Evolutionary conservation across 495 filamentous ascomycete species (phyloP).

Genomic region (Bathelium albidoporum): DNA sequence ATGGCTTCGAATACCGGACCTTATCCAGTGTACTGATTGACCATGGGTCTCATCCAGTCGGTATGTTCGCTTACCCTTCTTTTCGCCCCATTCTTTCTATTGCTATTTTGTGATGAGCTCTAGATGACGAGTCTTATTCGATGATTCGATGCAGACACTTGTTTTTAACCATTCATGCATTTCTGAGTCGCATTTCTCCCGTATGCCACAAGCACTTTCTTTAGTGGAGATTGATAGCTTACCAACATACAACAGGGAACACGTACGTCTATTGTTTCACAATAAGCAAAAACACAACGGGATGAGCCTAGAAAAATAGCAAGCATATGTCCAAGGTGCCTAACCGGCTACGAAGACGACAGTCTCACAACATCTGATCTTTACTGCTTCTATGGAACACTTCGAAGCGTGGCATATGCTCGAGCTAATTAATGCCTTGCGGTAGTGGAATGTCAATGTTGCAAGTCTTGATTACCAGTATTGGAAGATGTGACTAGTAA

Average conservation of each 20-base stretch:
- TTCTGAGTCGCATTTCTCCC: neutral
- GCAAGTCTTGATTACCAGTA: neutral
- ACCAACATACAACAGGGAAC: neutral
- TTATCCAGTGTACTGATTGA: no score
- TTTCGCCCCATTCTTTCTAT: neutral
- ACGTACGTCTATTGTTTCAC: neutral
- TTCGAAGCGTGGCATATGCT: neutral
- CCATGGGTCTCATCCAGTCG: neutral
- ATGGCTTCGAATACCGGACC: no score
- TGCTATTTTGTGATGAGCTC: conserved; percentile 50
- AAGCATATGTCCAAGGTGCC: conserved; percentile 80
- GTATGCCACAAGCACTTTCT: neutral
- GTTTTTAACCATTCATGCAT: conserved; percentile 74
- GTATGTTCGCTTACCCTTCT: conserved; percentile 6
- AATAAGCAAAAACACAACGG: neutral
- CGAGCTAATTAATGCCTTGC: neutral
- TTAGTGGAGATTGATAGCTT: neutral
- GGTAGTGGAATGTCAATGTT: neutral
- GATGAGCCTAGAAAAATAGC: conserved; percentile 42
- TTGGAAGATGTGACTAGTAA: neutral
- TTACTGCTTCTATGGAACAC: conserved; percentile 20
- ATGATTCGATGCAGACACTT: conserved; percentile 66
- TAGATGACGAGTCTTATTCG: conserved; percentile 88
- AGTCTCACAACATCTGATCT: conserved; percentile 23
- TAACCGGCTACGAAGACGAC: conserved; percentile 50